phyloP scores from a whole-genome alignment of 1,284 basidiomycete genomes.

The Bjerkandera adusta region DNA sequence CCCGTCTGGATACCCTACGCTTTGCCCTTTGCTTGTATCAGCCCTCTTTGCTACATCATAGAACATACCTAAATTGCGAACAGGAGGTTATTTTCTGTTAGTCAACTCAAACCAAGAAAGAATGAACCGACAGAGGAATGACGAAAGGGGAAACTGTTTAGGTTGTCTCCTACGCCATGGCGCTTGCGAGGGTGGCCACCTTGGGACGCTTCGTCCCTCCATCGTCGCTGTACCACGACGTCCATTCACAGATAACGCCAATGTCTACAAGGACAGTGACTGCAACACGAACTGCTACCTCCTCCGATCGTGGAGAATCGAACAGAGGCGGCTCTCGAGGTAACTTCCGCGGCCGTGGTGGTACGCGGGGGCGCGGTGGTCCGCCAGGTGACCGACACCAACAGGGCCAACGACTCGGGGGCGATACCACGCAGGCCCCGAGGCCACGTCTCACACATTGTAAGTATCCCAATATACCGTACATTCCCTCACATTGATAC shows the following conservation, averaged over 20 bases:
- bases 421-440: neutral
- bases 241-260: neutral
- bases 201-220: too few relatives aligned
- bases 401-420: neutral
- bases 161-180: too few relatives aligned
- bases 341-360: constrained; percentile 2
- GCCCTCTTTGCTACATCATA: neutral
- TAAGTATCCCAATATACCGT: constrained; percentile 13
- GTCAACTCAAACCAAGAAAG: too few relatives aligned
- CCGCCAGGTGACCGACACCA: neutral
- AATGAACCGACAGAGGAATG: too few relatives aligned
- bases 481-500: neutral
- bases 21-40: neutral
- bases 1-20: neutral
- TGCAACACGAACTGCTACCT: neutral
- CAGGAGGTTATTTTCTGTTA: too few relatives aligned
- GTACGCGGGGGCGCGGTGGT: constrained; percentile 8
- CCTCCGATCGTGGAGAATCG: neutral
- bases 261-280: neutral
- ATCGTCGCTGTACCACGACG: too few relatives aligned
- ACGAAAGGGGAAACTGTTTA: too few relatives aligned
- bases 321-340: neutral
- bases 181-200: too few relatives aligned
- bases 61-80: too few relatives aligned
- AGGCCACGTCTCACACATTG: constrained; percentile 28